Base-by-base conservation (phyloP, 169 alveolate species). In the Sarcocystis neurona region DNA sequence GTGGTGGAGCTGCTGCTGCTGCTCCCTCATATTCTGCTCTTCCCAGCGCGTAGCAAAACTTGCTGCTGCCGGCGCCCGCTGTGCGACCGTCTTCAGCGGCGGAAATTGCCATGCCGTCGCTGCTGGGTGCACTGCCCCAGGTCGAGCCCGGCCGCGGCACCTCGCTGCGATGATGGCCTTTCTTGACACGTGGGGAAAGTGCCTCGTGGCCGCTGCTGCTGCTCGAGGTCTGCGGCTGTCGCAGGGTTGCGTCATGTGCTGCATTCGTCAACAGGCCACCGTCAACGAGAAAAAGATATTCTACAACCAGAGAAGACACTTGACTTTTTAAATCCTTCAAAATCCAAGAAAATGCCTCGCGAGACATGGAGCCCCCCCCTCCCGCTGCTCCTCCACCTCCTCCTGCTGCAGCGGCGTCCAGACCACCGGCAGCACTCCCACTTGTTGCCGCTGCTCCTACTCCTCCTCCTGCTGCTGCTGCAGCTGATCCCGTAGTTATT, bases 321-420 rank as follows among this genome's bases (percentile, higher is more conserved):
- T 95, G 96, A 56, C 93, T 91, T 50, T 93, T 75, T 8, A 94
- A 89, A 58, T 95, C 97, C 89, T 94, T 94, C 72, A 95, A 78
- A 68, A 95, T 77, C 97, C 97, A 95, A 27, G 96, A 92, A 70
- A 95, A 90, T 2, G 97, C 96, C 82, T 94, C 97, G 41, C 96
- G 79, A 56, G 94, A 91, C 95, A 95, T 94, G 50, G 75, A 72
- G n/a, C n/a, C n/a, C n/a, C n/a, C n/a, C n/a, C n/a, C 39, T 4
- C 50, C 39, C 18, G 58, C 8, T 46, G 72, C 87, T 23, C 77
- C 4, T 47, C 77, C 44, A 1, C 44, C 5, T 30, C 32, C 37
- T 10, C 48, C 79, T 12, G 75, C 8, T 5, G 75, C 75, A 23
- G n/a, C n/a, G n/a, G n/a, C n/a, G n/a, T n/a, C n/a, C n/a, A n/a